Conservation (phyloP, 2,329 filamentous ascomycete genomes). For the Colletotrichum sp. region DNA sequence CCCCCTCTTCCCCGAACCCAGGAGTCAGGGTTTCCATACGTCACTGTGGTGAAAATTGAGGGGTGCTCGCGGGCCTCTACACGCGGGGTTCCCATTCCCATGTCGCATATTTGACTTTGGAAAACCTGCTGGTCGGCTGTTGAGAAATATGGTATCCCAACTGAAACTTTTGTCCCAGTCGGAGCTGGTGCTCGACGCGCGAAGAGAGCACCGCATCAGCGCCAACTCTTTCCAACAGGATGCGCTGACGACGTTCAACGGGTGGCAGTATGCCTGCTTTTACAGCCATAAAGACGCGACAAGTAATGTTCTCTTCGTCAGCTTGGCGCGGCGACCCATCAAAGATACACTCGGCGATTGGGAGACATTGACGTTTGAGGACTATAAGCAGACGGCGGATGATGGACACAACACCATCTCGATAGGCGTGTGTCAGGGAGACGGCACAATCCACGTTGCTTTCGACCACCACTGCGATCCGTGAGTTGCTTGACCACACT, state of each 20-base stretch:
- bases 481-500: neutral
- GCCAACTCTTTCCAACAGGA: slow-evolving; percentile 19
- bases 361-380: slow-evolving; percentile 4
- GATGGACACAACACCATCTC: slow-evolving; percentile 20
- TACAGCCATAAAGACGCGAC: slow-evolving; percentile 8
- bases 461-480: slow-evolving; percentile 18
- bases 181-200: slow-evolving; percentile 4
- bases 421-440: slow-evolving; percentile 4
- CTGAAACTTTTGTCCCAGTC: neutral
- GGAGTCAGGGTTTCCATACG: neutral
- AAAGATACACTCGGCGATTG: neutral
- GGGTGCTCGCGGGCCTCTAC: neutral
- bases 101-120: neutral
- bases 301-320: neutral
- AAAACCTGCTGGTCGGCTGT: neutral
- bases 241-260: slow-evolving; percentile 14
- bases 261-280: slow-evolving; percentile 15
- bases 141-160: neutral
- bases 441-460: slow-evolving; percentile 12
- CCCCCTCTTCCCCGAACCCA: slow-evolving; percentile 1
- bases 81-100: neutral
- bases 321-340: slow-evolving; percentile 2
- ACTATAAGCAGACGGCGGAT: slow-evolving; percentile 17
- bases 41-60: neutral
- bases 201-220: slow-evolving; percentile 15